Evolutionary conservation across 176 grass and related monocot species (phyloP), one percentile per base, ranked within the genome.

Genomic region (Elaeis guineensis): DNA sequence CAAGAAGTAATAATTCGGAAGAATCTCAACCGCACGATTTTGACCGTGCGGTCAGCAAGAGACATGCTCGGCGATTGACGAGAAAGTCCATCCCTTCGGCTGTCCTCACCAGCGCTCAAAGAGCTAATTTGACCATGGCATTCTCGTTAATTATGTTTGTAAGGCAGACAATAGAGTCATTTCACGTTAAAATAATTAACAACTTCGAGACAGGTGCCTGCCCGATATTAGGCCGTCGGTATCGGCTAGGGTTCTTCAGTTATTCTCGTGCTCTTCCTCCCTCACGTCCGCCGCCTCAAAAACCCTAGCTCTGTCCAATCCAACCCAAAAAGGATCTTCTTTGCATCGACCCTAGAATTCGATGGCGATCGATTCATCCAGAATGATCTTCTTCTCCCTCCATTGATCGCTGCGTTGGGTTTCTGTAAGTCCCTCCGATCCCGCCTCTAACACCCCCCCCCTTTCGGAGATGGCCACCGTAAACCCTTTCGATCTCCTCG

Each of bases 401-500:
- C 35, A 12, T 44, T 44, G 35, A 44, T 44, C 35, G 11, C 9
- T 12, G 35, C 9, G 8, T 54, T 18, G 64, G 15, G 6, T 54
- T 67, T 30, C 17, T 16, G 5, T 17, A 7, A 12, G 8, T 6
- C 7, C 50, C 14, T 25, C 64, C 51, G 64, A 21, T 28, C 51
- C 16, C 49, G 25, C 51, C 64, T 52, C 24, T 14, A 5, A 20
- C 51, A 4, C 50, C 64, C 29, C 9, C 35, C 25, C 16, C 17
- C 51, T 39, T 44, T 44, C 35, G 24, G 25, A 32, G 24, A 67
- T 67, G 64, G 15, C 64, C 50, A 32, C 22, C 50, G 25, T 14
- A 5, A 67, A 67, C 50, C 51, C 64, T 16, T 67, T 67, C 17
- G 64, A 67, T 67, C 22, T 67, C 23, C 64, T 67, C 17, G 50